Base-by-base conservation (phyloP, 805 yeast genomes). In the Jamesozyma spencerorum region DNA sequence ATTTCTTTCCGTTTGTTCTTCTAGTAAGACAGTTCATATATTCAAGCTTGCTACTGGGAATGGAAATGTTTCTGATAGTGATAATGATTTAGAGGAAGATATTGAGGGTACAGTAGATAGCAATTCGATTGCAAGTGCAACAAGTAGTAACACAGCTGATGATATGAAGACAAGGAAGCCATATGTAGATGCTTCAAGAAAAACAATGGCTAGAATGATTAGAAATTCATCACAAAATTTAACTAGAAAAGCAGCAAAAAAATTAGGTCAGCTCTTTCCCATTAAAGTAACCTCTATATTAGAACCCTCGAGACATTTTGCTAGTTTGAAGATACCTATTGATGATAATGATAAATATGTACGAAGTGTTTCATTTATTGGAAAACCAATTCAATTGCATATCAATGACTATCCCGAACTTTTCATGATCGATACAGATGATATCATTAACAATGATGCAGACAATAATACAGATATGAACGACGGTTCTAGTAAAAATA, bases 271-370 rank as follows among this genome's bases (percentile, higher is more conserved):
- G n/a, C 81, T 81, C 46, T 68, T 88, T 18, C 96, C 96, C 11
- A 48, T 50, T 17, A 77, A 83, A 40, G 78, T 88, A 31, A 76
- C 85, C 10, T 84, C 94, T 2, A 79, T 88, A 43, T 65, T 88
- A 51, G 96, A 88, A 54, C 94, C 96, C 12, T 76, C 84, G 18
- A 72, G 98, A 47, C 95, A 88, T 55, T 92, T 85, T 69, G 97
- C 97, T 0, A 84, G 79, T 39, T 69, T 90, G 48, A 87, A 85
- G 57, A 71, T 90, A 17, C 85, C 84, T 0, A 65, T 41, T n/a
- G 57, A 51, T 15, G 46, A 45, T 19, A 43, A 45, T 18, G 36
- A 31, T 17, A 43, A 31, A 5, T 32, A 41, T 14, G 37, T 51
- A 7, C 56, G 47, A 31, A 45, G 58, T 32, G 47, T 53, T 26